Percentiles rank a stretch among this genome's conserved stretches.
phyloP scores from a whole-genome alignment of 2,329 filamentous ascomycete genomes.

The Celoporthe dispersa region DNA sequence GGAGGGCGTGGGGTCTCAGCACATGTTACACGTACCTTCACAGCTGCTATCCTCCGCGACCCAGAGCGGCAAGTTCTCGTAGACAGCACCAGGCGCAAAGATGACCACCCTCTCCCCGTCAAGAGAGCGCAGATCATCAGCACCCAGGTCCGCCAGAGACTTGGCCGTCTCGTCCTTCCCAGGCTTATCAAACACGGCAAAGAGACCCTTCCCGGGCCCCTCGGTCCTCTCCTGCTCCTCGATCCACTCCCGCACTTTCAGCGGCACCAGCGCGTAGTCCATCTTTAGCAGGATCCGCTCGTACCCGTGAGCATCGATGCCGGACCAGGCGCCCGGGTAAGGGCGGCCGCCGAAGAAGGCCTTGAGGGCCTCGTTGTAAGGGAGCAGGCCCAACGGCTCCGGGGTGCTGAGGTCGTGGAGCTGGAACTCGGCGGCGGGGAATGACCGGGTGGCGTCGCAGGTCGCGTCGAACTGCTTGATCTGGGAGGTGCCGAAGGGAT shows the following conservation, averaged over 20 bases:
- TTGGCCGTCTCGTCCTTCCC: constrained; percentile 39
- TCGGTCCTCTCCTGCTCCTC: constrained; percentile 45
- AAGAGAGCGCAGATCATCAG: constrained; percentile 32
- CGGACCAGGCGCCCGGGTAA: constrained; percentile 58
- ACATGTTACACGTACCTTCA: constrained; percentile 39
- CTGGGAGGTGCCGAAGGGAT: constrained; percentile 43
- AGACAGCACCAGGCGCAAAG: constrained; percentile 57
- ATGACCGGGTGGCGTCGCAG: constrained; percentile 43
- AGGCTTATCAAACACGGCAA: constrained; percentile 47
- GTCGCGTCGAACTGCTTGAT: constrained; percentile 39
- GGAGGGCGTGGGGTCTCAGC: too few species aligned
- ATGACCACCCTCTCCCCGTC: constrained; percentile 48
- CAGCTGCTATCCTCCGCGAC: constrained; percentile 49
- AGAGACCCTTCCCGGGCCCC: constrained; percentile 44
- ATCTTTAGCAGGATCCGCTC: constrained; percentile 53
- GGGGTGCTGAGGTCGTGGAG: constrained; percentile 47
- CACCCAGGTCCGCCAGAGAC: constrained; percentile 34
- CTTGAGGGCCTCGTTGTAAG: constrained; percentile 47
- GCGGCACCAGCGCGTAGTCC: constrained; percentile 49
- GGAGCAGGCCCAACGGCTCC: constrained; percentile 44
- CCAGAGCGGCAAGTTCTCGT: constrained; percentile 55
- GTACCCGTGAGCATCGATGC: constrained; percentile 55
- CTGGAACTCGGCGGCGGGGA: constrained; percentile 47
- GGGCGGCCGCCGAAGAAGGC: constrained; percentile 44
- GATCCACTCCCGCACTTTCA: constrained; percentile 52